These are phyloP conservation scores for Pleurotus salmoneostramineus DNA, from an alignment of 768 basidiomycete species.

Conservation along the genomic window DNA sequence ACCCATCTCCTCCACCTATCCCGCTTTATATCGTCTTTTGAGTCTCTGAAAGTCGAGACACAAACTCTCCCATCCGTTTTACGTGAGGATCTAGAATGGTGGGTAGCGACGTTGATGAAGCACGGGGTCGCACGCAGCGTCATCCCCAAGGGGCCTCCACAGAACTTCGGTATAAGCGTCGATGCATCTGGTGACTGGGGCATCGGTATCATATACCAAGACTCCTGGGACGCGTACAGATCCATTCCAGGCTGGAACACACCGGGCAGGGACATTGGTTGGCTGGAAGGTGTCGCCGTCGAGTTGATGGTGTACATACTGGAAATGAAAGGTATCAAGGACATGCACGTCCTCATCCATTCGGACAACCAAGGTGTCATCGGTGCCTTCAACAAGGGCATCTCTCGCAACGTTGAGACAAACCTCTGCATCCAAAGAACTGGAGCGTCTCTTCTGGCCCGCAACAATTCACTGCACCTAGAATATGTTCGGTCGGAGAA, in stretches of 20 bases:
- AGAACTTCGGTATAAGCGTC: constrained; percentile 12
- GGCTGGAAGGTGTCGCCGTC: constrained; percentile 20
- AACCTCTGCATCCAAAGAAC: constrained; percentile 18
- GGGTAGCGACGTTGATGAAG: constrained; percentile 11
- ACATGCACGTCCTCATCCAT: constrained; percentile 15
- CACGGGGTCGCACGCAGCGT: not conserved
- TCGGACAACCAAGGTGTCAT: constrained; percentile 26
- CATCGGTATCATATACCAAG: constrained; percentile 12
- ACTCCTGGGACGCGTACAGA: constrained; percentile 17
- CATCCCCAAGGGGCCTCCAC: not conserved
- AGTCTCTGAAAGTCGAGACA: constrained; percentile 10
- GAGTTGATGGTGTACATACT: constrained; percentile 17
- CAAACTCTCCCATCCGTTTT: constrained; percentile 15
- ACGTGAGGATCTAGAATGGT: constrained; percentile 25
- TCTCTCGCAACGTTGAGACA: constrained; percentile 15
- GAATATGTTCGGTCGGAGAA: constrained; percentile 14
- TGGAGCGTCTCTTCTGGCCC: constrained; percentile 1
- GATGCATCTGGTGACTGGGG: constrained; percentile 18
- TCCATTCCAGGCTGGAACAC: constrained; percentile 12
- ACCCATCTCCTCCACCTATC: constrained; percentile 20
- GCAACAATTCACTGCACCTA: constrained; percentile 10
- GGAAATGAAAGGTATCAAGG: not conserved
- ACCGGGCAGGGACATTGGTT: constrained; percentile 17
- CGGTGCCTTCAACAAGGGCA: constrained; percentile 18
- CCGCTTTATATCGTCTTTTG: constrained; percentile 17